Conservation (phyloP, 371 early-diverging fungal species). For the Apophysomyces ossiformis region DNA sequence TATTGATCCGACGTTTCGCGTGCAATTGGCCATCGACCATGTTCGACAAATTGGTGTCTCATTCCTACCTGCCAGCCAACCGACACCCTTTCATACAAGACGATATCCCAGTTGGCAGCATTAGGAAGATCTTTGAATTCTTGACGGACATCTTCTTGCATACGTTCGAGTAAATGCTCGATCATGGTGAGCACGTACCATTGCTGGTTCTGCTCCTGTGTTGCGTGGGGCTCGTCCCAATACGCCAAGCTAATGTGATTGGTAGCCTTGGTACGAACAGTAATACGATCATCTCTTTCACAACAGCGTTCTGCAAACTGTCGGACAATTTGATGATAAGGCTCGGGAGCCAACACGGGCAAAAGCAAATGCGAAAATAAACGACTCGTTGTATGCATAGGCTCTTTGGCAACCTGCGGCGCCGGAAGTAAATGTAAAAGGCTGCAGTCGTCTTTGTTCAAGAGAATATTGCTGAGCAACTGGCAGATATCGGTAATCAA, state of each 20-base stretch:
- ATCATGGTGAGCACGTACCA: slow-evolving; percentile 15
- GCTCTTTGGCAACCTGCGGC: background rate
- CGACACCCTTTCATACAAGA: slow-evolving; percentile 29
- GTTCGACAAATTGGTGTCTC: slow-evolving; percentile 31
- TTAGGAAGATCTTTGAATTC: slow-evolving; percentile 6
- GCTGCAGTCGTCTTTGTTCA: background rate
- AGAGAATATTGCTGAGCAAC: slow-evolving; percentile 6
- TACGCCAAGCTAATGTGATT: slow-evolving; percentile 50
- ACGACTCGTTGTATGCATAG: background rate
- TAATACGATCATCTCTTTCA: slow-evolving; percentile 4
- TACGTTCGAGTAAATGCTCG: slow-evolving; percentile 20
- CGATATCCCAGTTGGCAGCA: slow-evolving; percentile 35
- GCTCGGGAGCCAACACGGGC: slow-evolving; percentile 23
- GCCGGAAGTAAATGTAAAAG: background rate
- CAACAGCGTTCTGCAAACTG: slow-evolving; percentile 13
- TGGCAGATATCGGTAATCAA: background rate
- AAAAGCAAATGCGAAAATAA: slow-evolving; percentile 29
- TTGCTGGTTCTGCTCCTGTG: slow-evolving; percentile 9
- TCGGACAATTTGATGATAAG: slow-evolving; percentile 6
- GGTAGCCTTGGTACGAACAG: slow-evolving; percentile 31
- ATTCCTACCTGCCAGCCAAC: slow-evolving; percentile 27
- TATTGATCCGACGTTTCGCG: slow-evolving; percentile 14
- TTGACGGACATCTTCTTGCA: slow-evolving; percentile 19
- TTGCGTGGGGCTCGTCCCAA: slow-evolving; percentile 44
- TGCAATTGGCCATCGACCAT: slow-evolving; percentile 23